phyloP scores from a whole-genome alignment of 371 early-diverging fungal species.

The Nosema muscidifuracis region DNA sequence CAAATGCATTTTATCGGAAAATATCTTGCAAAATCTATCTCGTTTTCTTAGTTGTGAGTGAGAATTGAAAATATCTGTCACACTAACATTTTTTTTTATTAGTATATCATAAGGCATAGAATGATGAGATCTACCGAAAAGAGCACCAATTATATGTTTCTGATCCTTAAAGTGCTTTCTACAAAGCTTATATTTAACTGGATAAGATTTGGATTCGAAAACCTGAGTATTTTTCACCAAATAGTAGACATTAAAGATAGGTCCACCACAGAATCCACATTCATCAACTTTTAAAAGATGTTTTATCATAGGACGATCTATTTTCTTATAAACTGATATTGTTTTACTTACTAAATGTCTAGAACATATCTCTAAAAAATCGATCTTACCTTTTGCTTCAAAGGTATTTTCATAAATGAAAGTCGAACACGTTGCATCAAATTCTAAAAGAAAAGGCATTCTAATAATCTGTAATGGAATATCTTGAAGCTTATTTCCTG shows the following conservation, averaged over 20 bases:
- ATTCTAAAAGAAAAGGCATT: slow-evolving; percentile 51
- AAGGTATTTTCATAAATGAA: slow-evolving; percentile 54
- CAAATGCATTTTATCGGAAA: background rate
- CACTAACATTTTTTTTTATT: background rate
- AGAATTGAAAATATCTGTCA: background rate
- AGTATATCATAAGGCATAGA: slow-evolving; percentile 31
- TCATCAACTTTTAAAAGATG: slow-evolving; percentile 67
- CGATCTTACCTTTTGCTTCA: slow-evolving; percentile 55
- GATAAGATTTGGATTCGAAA: slow-evolving; percentile 26
- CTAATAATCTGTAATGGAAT: slow-evolving; percentile 66
- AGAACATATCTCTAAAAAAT: slow-evolving; percentile 70
- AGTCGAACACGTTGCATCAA: slow-evolving; percentile 61
- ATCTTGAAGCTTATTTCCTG: slow-evolving; percentile 64
- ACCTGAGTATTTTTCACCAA: slow-evolving; percentile 29
- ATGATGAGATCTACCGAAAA: slow-evolving; percentile 32
- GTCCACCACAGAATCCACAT: slow-evolving; percentile 76
- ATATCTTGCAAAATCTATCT: background rate
- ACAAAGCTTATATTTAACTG: slow-evolving; percentile 55
- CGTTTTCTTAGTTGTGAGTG: background rate
- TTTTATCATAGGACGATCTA: slow-evolving; percentile 65
- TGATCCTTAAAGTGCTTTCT: slow-evolving; percentile 49
- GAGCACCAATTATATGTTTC: slow-evolving; percentile 36
- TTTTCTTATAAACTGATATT: slow-evolving; percentile 64
- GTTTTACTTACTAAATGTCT: slow-evolving; percentile 68
- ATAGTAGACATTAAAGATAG: slow-evolving; percentile 69